Conservation (phyloP, 2,329 filamentous ascomycete genomes). For the Ophiostoma sp. region DNA sequence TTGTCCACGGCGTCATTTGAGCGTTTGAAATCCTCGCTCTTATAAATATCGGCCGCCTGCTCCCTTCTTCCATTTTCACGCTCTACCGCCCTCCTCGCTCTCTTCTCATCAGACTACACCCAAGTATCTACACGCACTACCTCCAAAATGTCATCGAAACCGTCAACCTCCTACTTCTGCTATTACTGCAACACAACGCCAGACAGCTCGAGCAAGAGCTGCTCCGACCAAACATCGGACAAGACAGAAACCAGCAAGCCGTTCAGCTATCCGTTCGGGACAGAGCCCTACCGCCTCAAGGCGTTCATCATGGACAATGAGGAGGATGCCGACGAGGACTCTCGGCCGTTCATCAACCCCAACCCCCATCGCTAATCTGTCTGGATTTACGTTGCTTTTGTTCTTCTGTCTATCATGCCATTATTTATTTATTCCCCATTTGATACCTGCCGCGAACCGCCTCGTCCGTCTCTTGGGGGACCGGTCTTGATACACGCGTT, state of each 20-base stretch:
- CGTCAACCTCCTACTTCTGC: not conserved
- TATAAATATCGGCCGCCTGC: no score
- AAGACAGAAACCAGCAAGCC: not conserved
- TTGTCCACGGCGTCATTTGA: no score
- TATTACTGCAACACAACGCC: not conserved
- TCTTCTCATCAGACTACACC: not conserved
- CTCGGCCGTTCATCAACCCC: not conserved
- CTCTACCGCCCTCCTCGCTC: not conserved
- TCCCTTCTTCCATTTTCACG: not conserved
- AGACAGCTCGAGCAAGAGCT: not conserved
- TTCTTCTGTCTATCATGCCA: no score
- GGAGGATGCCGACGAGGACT: not conserved
- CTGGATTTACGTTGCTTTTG: no score
- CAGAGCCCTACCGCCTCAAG: not conserved
- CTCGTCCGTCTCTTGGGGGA: no score
- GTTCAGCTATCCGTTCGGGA: not conserved
- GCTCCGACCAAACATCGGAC: not conserved
- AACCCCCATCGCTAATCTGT: not conserved
- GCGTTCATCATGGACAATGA: not conserved
- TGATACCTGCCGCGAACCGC: no score
- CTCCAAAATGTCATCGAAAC: not conserved
- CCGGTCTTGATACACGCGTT: no score
- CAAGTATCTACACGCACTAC: not conserved
- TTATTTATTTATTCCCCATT: no score
- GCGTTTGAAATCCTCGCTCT: no score